A percentile compares a stretch with the other conserved stretches of the same genome.
Conservation (phyloP, 1,284 basidiomycete genomes). For the Meripilus lineatus region DNA sequence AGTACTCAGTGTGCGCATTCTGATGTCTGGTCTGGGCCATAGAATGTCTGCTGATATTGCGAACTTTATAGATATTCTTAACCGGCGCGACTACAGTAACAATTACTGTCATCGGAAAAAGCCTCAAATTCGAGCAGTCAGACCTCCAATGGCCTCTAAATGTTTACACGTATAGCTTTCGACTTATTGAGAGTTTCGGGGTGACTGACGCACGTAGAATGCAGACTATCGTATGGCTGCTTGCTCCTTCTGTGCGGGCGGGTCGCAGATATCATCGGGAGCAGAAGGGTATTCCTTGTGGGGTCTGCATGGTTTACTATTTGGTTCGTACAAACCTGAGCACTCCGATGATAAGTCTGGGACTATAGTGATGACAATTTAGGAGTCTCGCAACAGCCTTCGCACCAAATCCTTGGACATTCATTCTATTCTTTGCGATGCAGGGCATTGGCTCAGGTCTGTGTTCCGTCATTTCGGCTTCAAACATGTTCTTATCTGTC, state of each 20-base stretch:
- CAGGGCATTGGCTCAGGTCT: constrained; percentile 27
- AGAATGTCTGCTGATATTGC: neutral
- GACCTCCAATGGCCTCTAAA: constrained; percentile 40
- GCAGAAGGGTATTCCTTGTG: constrained; percentile 30
- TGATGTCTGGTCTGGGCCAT: neutral
- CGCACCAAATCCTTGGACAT: constrained; percentile 20
- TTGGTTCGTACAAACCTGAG: constrained; percentile 18
- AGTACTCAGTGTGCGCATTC: constrained; percentile 14
- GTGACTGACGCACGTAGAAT: neutral
- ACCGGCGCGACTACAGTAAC: constrained; percentile 37
- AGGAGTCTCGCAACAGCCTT: constrained; percentile 30
- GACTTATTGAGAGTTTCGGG: neutral
- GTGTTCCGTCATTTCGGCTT: neutral
- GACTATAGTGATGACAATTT: neutral
- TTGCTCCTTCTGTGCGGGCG: constrained; percentile 30
- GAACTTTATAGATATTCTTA: constrained; percentile 28
- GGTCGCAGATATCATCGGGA: constrained; percentile 36
- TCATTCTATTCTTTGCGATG: constrained; percentile 29
- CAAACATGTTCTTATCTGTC: neutral
- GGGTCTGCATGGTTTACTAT: constrained; percentile 30
- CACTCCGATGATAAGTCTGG: neutral
- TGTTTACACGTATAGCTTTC: constrained; percentile 32
- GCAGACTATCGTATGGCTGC: constrained; percentile 29
- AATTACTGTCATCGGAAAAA: constrained; percentile 37
- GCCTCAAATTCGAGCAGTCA: constrained; percentile 30